Conservation (phyloP, 2,329 filamentous ascomycete species). For the Lasiodiplodia hormozganensis region DNA sequence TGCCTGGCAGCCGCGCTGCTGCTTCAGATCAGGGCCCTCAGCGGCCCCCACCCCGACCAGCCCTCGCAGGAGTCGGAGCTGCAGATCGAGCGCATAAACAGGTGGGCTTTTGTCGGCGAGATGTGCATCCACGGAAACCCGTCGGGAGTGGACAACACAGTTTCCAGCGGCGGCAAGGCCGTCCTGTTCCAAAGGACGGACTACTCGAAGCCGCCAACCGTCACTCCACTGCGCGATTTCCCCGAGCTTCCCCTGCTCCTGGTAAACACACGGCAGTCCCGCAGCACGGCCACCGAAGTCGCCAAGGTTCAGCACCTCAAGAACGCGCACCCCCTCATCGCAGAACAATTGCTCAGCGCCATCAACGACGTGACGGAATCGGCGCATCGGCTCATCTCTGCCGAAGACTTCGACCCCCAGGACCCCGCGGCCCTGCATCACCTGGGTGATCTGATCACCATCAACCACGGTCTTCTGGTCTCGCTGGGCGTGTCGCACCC, state of each 20-base stretch:
- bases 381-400: constrained; percentile 61
- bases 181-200: constrained; percentile 87
- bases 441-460: constrained; percentile 85
- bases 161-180: constrained; percentile 90
- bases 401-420: constrained; percentile 71
- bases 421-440: constrained; percentile 70
- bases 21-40: constrained; percentile 84
- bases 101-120: constrained; percentile 96
- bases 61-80: constrained; percentile 83
- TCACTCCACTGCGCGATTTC: constrained; percentile 82
- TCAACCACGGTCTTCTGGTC: constrained; percentile 94
- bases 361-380: constrained; percentile 77
- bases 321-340: constrained; percentile 74
- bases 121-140: constrained; percentile 98
- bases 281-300: constrained; percentile 85
- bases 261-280: constrained; percentile 86
- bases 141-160: constrained; percentile 96
- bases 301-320: constrained; percentile 81
- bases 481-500: constrained; percentile 94
- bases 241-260: constrained; percentile 90
- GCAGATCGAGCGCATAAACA: constrained; percentile 94
- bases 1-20: constrained; percentile 85
- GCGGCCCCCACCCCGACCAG: constrained; percentile 91
- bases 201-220: constrained; percentile 76
- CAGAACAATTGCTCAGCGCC: constrained; percentile 80